phyloP scores from a whole-genome alignment of 2,329 filamentous ascomycete species.

The Simplicillium aogashimaense region DNA sequence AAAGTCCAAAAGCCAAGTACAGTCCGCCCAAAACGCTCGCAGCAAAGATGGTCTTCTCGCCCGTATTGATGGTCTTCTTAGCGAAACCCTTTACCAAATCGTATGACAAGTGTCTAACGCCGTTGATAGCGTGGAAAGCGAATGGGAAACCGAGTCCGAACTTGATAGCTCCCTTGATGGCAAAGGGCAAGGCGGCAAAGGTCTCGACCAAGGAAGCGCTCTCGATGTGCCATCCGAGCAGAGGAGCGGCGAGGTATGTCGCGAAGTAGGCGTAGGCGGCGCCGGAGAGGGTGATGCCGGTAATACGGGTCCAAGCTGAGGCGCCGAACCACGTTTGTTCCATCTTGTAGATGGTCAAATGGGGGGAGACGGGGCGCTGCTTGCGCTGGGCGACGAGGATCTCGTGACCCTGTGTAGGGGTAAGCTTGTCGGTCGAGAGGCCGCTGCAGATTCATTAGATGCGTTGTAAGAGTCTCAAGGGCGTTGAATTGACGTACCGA shows the following conservation, averaged over 20 bases:
- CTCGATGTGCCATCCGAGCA: conserved; percentile 56
- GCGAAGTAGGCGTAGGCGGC: conserved; percentile 70
- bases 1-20: conserved; percentile 39
- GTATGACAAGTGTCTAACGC: conserved; percentile 42
- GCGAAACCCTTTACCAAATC: conserved; percentile 42
- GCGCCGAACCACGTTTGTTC: conserved; percentile 78
- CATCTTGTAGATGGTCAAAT: conserved; percentile 76
- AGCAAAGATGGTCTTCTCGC: conserved; percentile 38
- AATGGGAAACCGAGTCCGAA: conserved; percentile 49
- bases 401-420: conserved; percentile 40
- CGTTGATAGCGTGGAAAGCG: conserved; percentile 46
- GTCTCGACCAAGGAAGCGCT: conserved; percentile 49
- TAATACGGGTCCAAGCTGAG: conserved; percentile 69
- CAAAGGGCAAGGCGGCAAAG: conserved; percentile 48
- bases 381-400: conserved; percentile 77
- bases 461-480: not conserved
- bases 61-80: conserved; percentile 33
- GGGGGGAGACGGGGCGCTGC: conserved; percentile 72
- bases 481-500: conserved; percentile 27
- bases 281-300: conserved; percentile 63
- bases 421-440: conserved; percentile 48
- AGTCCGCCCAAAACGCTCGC: conserved; percentile 31
- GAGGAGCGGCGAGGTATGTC: conserved; percentile 71
- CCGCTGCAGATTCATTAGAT: conserved; percentile 25
- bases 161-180: conserved; percentile 48